Conservation (phyloP, 176 grass and related monocot species). For the Avena insularis region DNA sequence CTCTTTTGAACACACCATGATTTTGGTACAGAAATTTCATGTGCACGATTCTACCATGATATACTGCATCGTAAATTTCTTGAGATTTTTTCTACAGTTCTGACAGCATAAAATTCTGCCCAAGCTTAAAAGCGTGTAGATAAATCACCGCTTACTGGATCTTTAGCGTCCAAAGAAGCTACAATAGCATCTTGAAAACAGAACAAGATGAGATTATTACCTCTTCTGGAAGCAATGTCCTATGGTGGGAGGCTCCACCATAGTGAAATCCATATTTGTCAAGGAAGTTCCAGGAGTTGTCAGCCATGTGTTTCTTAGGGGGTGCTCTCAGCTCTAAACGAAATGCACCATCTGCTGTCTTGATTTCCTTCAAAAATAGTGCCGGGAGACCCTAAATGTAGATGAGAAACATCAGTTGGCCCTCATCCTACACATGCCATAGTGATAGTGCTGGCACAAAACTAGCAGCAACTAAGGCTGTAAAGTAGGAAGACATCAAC, state of each 20-base stretch:
- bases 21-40: not conserved
- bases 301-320: slow-evolving; percentile 50
- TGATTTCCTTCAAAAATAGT: slow-evolving; percentile 76
- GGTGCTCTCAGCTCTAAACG: slow-evolving; percentile 68
- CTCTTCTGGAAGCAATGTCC: slow-evolving; percentile 82
- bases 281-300: slow-evolving; percentile 84
- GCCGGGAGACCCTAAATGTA: slow-evolving; percentile 75
- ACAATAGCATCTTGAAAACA: slow-evolving; percentile 31
- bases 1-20: not conserved
- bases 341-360: slow-evolving; percentile 67
- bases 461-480: slow-evolving; percentile 22
- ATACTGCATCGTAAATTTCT: slow-evolving; percentile 6
- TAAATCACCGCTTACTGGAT: not conserved
- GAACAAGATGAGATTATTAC: slow-evolving; percentile 44
- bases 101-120: not conserved
- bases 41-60: not conserved
- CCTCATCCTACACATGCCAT: slow-evolving; percentile 13
- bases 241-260: slow-evolving; percentile 46
- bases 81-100: not conserved
- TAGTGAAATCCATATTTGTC: slow-evolving; percentile 69
- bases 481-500: slow-evolving; percentile 12
- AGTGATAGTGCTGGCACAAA: slow-evolving; percentile 3
- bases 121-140: not conserved
- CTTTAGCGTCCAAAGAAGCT: slow-evolving; percentile 9
- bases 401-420: slow-evolving; percentile 35